Conservation (phyloP, 108 stramenopile species). For the Pseudonitzschia multiseries region DNA sequence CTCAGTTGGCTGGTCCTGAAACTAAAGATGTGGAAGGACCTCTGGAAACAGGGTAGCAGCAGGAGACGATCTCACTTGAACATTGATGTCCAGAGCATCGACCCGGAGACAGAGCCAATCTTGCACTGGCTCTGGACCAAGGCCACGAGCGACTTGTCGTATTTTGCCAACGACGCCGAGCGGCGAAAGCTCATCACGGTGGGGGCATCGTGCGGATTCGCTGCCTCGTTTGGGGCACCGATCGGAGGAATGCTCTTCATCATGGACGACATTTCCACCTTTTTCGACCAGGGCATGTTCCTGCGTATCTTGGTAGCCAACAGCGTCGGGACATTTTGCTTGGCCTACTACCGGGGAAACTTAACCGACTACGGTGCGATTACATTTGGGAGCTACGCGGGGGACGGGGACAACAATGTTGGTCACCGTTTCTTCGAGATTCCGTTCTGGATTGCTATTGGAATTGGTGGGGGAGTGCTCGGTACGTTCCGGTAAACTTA, state of each 20-base stretch:
- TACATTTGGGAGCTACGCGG: constrained; percentile 29
- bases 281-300: constrained; percentile 61
- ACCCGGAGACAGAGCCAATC: not conserved
- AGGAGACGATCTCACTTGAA: no score
- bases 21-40: not conserved
- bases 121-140: constrained; percentile 19
- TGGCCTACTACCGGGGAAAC: constrained; percentile 50
- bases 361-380: constrained; percentile 53
- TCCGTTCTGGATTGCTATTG: constrained; percentile 2
- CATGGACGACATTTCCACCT: constrained; percentile 48
- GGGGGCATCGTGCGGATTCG: constrained; percentile 81
- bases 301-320: constrained; percentile 57
- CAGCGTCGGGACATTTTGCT: constrained; percentile 54
- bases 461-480: not conserved
- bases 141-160: constrained; percentile 43
- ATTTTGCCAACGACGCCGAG: constrained; percentile 63
- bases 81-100: not conserved
- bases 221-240: constrained; percentile 85
- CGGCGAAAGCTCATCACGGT: constrained; percentile 74
- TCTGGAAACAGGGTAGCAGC: not conserved
- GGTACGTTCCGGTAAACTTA: not conserved
- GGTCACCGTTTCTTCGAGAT: constrained; percentile 3
- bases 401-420: not conserved
- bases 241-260: constrained; percentile 73
- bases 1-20: not conserved